Conservation (phyloP, 805 yeast genomes). For the Candida silvicultrix region DNA sequence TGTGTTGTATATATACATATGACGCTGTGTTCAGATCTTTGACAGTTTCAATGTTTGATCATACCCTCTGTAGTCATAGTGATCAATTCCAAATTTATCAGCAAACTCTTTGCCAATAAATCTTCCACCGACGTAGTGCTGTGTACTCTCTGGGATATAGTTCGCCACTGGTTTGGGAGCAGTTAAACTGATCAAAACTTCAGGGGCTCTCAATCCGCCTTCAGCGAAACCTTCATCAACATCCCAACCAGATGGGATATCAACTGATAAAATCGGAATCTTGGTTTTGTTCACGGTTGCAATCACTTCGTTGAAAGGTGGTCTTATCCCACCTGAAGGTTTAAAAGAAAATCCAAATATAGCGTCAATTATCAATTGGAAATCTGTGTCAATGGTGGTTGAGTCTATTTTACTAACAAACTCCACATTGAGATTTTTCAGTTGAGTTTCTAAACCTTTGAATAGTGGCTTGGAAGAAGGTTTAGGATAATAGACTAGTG, state of each 20-base stretch:
- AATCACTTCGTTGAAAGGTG: conserved; percentile 57
- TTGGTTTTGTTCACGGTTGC: conserved; percentile 29
- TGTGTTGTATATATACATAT: too few species aligned
- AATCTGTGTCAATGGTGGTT: conserved; percentile 11
- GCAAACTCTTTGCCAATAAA: conserved; percentile 69
- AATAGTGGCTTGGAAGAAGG: conserved; percentile 52
- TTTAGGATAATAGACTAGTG: conserved; percentile 77
- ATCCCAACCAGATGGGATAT: conserved; percentile 96
- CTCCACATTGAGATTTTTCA: conserved; percentile 55
- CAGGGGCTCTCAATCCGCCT: conserved; percentile 45
- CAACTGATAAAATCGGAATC: conserved; percentile 72
- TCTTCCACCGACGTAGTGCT: conserved; percentile 87
- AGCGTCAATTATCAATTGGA: conserved; percentile 59
- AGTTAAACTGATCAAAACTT: conserved; percentile 72
- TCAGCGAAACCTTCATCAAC: conserved; percentile 77
- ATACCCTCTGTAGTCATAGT: conserved; percentile 50
- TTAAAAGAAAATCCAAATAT: conserved; percentile 91
- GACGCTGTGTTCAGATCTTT: too few species aligned
- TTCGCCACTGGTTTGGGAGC: conserved; percentile 90
- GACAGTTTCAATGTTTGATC: conserved; percentile 51
- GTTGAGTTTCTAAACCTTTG: conserved; percentile 55
- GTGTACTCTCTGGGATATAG: conserved; percentile 34
- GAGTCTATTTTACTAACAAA: conserved; percentile 38
- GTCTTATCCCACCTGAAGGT: conserved; percentile 65
- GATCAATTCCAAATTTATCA: conserved; percentile 61